These are phyloP conservation scores for Radiomyces spectabilis DNA, from an alignment of 192 early-diverging fungal species.

Conservation along the genomic window DNA sequence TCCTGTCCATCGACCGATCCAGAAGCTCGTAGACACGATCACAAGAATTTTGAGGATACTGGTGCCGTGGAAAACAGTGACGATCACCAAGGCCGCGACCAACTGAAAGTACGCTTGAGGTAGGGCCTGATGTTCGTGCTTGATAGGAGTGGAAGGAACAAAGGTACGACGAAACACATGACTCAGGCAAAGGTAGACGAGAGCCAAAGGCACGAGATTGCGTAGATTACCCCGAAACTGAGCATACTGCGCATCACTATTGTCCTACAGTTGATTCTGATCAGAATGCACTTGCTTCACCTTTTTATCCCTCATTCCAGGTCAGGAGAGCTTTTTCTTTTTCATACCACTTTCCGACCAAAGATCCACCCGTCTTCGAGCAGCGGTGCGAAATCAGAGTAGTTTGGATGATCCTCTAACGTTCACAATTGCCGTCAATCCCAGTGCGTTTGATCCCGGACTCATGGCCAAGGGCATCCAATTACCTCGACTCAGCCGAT, in stretches of 20 bases:
- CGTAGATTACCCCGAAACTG: slow-evolving; percentile 60
- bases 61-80: slow-evolving; percentile 62
- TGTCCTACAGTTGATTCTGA: slow-evolving; percentile 41
- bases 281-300: neutral
- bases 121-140: slow-evolving; percentile 11
- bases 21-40: slow-evolving; percentile 60
- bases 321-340: neutral
- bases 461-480: slow-evolving; percentile 22
- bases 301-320: neutral
- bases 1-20: slow-evolving; percentile 45
- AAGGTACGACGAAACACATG: slow-evolving; percentile 34
- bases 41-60: slow-evolving; percentile 70
- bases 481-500: slow-evolving; percentile 46
- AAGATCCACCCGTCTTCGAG: slow-evolving; percentile 67
- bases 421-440: neutral
- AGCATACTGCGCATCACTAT: slow-evolving; percentile 65
- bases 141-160: too few relatives aligned
- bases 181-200: slow-evolving; percentile 40
- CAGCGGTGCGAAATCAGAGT: slow-evolving; percentile 26
- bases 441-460: neutral
- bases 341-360: slow-evolving; percentile 49
- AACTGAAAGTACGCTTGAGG: slow-evolving; percentile 45
- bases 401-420: slow-evolving; percentile 34
- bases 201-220: slow-evolving; percentile 35
- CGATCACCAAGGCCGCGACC: slow-evolving; percentile 43